These are phyloP conservation scores for Scedosporium minutisporum DNA, from an alignment of 2,329 filamentous ascomycete species.

Conservation along the genomic window DNA sequence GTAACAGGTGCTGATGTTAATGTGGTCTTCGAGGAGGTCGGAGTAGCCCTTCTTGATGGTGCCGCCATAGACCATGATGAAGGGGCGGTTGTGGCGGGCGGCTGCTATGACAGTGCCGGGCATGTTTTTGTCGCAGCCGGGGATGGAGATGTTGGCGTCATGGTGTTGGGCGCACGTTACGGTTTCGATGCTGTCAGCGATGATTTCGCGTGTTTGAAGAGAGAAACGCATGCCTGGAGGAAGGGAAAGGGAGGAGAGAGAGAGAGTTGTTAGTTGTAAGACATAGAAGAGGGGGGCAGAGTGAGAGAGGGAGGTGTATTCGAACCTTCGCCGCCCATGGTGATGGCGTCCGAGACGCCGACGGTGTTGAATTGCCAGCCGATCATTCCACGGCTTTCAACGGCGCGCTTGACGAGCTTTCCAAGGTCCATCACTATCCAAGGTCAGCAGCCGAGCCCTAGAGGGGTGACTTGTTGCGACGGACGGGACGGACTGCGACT, in stretches of 20 bases:
- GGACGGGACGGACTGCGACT: not conserved
- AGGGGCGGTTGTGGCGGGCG: constrained; percentile 82
- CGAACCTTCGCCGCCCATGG: constrained; percentile 84
- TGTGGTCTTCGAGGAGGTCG: constrained; percentile 60
- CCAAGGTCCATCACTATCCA: constrained; percentile 69
- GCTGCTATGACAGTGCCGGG: constrained; percentile 86
- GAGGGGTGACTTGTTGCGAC: not conserved
- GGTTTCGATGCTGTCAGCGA: constrained; percentile 88
- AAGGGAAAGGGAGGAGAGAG: constrained; percentile 2
- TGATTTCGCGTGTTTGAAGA: constrained; percentile 81
- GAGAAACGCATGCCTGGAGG: constrained; percentile 80
- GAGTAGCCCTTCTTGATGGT: constrained; percentile 85
- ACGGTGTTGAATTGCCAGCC: constrained; percentile 93
- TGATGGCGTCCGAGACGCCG: constrained; percentile 82
- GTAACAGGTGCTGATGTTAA: constrained; percentile 85
- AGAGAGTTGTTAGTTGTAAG: not conserved
- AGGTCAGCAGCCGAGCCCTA: not conserved
- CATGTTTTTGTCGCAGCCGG: constrained; percentile 98
- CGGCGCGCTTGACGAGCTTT: constrained; percentile 73
- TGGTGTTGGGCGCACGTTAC: constrained; percentile 87
- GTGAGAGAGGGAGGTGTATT: constrained; percentile 4
- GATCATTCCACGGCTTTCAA: constrained; percentile 77
- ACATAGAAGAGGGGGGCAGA: not conserved
- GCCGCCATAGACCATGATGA: constrained; percentile 91
- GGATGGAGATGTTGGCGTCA: constrained; percentile 87